Evolutionary conservation across 805 yeast species (phyloP).

Genomic region (Candida ulmi): DNA sequence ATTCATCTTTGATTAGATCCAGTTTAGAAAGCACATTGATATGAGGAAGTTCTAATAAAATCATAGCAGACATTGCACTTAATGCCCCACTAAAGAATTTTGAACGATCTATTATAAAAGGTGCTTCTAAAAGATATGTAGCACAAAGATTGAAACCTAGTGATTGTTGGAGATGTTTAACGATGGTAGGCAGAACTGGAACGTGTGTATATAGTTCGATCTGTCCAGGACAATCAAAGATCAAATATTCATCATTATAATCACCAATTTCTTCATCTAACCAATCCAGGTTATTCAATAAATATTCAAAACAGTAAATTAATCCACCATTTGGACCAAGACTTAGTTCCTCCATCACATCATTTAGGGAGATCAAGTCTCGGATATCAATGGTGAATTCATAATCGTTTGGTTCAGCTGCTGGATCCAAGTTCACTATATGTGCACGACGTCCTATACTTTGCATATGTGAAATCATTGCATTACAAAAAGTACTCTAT

Average conservation of each 20-base stretch:
- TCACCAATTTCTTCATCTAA: slow-evolving; percentile 96
- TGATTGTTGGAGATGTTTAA: slow-evolving; percentile 73
- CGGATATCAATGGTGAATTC: slow-evolving; percentile 91
- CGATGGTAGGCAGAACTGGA: slow-evolving; percentile 87
- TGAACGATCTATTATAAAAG: slow-evolving; percentile 84
- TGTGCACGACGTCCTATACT: slow-evolving; percentile 90
- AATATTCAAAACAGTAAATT: slow-evolving; percentile 88
- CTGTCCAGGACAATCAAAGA: slow-evolving; percentile 97
- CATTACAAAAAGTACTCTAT: slow-evolving; percentile 78
- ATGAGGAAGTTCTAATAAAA: slow-evolving; percentile 89
- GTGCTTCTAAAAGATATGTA: slow-evolving; percentile 86
- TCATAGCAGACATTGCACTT: slow-evolving; percentile 98
- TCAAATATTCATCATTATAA: slow-evolving; percentile 86
- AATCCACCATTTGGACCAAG: slow-evolving; percentile 95
- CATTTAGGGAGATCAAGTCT: slow-evolving; percentile 84
- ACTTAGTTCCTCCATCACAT: slow-evolving; percentile 91
- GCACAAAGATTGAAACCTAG: slow-evolving; percentile 89
- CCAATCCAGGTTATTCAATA: slow-evolving; percentile 91
- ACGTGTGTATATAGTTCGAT: slow-evolving; percentile 92
- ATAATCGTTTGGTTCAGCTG: slow-evolving; percentile 88
- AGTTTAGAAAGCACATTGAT: slow-evolving; percentile 82
- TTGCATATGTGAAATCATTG: slow-evolving; percentile 83
- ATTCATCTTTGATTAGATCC: slow-evolving; percentile 79
- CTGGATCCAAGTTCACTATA: slow-evolving; percentile 93
- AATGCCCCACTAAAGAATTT: slow-evolving; percentile 94